Conservation (phyloP, 2,329 filamentous ascomycete genomes). For the Diaporthe capsici region DNA sequence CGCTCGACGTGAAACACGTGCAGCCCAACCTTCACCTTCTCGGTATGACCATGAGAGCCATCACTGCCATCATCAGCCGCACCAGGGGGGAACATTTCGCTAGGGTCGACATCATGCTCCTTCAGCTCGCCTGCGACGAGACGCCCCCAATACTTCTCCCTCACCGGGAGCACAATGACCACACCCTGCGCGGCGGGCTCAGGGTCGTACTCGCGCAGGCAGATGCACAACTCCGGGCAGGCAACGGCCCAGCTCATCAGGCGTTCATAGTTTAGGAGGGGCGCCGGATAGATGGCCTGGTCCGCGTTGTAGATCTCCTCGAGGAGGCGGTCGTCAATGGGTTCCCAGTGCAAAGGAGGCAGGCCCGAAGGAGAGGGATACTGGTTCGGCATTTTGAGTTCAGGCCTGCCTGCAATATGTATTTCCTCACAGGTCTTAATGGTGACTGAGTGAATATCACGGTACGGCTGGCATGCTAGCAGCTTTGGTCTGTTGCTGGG, state of each 20-base stretch:
- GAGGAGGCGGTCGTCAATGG: slow-evolving; percentile 29
- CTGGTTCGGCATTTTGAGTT: background rate
- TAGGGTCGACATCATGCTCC: slow-evolving; percentile 38
- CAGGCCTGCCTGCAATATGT: no score
- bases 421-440: background rate
- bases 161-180: slow-evolving; percentile 36
- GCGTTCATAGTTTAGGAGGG: slow-evolving; percentile 26
- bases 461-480: background rate
- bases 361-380: background rate
- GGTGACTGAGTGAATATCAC: background rate
- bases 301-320: slow-evolving; percentile 33
- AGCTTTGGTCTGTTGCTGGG: background rate
- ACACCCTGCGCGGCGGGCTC: background rate
- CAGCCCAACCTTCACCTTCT: slow-evolving; percentile 24
- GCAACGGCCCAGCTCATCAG: slow-evolving; percentile 35
- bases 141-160: slow-evolving; percentile 20
- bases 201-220: background rate
- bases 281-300: slow-evolving; percentile 40
- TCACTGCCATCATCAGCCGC: background rate
- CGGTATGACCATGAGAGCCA: no score
- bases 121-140: slow-evolving; percentile 7
- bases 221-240: slow-evolving; percentile 32
- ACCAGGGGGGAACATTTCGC: slow-evolving; percentile 25
- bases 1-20: slow-evolving; percentile 40
- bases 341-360: slow-evolving; percentile 9